Evolutionary conservation across 306 rosid genomes (phyloP).

Genomic region (Biancaea sappan): DNA sequence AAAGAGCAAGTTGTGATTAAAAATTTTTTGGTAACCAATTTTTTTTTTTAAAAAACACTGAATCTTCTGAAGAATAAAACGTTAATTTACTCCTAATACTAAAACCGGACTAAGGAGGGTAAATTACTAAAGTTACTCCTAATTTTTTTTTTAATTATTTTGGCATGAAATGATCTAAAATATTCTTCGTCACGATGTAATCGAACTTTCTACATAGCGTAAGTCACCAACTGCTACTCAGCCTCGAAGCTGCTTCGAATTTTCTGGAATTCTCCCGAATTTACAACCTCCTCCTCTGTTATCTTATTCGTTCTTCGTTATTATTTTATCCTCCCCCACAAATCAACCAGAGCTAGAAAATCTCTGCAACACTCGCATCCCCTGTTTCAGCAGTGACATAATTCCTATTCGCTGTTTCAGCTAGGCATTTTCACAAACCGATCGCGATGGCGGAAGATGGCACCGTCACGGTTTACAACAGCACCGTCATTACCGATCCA

Average conservation of each 20-base stretch:
- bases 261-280: not conserved
- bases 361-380: not conserved
- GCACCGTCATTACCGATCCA: slow-evolving; percentile 55
- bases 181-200: not conserved
- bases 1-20: too few relatives aligned
- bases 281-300: not conserved
- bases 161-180: too few relatives aligned
- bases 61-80: too few relatives aligned
- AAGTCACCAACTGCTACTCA: not conserved
- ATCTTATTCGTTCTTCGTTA: not conserved
- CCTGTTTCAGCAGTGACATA: not conserved
- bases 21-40: too few relatives aligned
- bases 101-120: too few relatives aligned
- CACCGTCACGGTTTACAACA: slow-evolving; percentile 53
- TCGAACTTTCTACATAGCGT: not conserved
- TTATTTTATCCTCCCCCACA: not conserved
- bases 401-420: not conserved
- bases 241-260: not conserved
- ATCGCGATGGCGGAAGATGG: slow-evolving; percentile 57
- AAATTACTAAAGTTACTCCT: too few relatives aligned
- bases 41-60: too few relatives aligned
- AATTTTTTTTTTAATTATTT: too few relatives aligned
- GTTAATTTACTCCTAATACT: too few relatives aligned
- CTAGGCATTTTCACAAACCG: slow-evolving; percentile 40
- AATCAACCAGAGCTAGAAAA: not conserved